Conservation (phyloP, 306 rosid genomes). For the Cyclanthera cordifolia region DNA sequence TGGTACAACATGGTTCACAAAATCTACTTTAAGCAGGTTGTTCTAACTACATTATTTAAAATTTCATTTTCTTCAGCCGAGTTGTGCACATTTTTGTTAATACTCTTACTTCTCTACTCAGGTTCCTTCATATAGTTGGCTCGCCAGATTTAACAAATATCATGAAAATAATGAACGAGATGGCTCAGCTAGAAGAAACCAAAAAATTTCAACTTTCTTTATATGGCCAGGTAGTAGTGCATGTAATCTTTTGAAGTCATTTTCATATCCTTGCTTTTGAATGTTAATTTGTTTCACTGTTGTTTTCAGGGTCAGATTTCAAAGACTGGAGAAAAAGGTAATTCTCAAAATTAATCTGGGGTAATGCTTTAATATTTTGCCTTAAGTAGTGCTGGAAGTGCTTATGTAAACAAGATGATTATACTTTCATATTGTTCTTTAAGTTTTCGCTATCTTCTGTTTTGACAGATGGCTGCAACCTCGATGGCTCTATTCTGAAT, state of each 20-base stretch:
- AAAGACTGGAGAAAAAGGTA: slow-evolving; percentile 31
- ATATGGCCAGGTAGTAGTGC: slow-evolving; percentile 59
- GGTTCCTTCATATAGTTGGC: slow-evolving; percentile 57
- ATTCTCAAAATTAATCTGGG: slow-evolving; percentile 14
- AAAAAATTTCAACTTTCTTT: slow-evolving; percentile 71
- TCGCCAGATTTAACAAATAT: slow-evolving; percentile 40
- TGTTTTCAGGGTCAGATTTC: slow-evolving; percentile 5
- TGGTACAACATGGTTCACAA: slow-evolving; percentile 70
- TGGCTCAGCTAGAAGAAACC: slow-evolving; percentile 77
- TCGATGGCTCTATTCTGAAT: slow-evolving; percentile 17
- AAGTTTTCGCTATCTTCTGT: background rate
- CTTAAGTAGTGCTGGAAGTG: background rate
- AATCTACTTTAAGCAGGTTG: slow-evolving; percentile 69
- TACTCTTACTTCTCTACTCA: slow-evolving; percentile 25
- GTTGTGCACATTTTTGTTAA: background rate
- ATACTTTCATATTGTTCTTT: no score
- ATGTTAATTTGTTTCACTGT: slow-evolving; percentile 13
- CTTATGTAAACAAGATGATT: background rate
- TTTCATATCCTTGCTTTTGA: slow-evolving; percentile 3
- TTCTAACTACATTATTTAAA: slow-evolving; percentile 9
- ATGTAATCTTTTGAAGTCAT: slow-evolving; percentile 11
- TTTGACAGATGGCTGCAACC: slow-evolving; percentile 31
- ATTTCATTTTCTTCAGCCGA: background rate
- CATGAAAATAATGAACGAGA: slow-evolving; percentile 47
- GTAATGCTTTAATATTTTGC: background rate